Evolutionary conservation across 495 filamentous ascomycete species (phyloP), one percentile per base, ranked within the genome.

Genomic region (Annulohypoxylon bovei): DNA sequence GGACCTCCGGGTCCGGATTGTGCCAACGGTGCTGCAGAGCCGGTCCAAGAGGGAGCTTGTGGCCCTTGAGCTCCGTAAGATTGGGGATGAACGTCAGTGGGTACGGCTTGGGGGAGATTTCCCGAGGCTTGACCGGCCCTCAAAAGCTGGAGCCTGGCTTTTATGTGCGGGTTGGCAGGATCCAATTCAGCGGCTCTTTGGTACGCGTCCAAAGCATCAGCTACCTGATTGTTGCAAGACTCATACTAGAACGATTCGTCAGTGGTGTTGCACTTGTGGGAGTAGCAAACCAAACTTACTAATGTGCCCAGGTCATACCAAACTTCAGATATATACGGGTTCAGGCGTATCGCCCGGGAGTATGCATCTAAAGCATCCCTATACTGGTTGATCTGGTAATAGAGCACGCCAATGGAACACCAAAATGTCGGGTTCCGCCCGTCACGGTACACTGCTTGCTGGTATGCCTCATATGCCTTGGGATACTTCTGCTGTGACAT

Each of bases 321-420:
- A 40, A 99, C 95, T 79, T 99, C 95, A 4, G 95, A 98, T 69
- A 99, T 99, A 84, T 96, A 97, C 1, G 95, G 95, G 77, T 98
- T 99, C 75, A 99, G 83, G 64, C 95, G 93, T 74, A 99, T 99
- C 44, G 95, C 95, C 66, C 95, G 93, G 71, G 94, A 97, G 81
- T 99, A 99, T 67, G 95, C 95, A 86, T 99, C 95, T 54, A 99
- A 88, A 16, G 95, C 95, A 84, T 99, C 95, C 54, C 95, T 90
- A 79, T 99, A 99, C 84, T 99, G 95, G 78, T 99, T 99, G 83
- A 99, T 99, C 81, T 99, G 95, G 82, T 98, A 99, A 77, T 99
- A 99, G 37, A 99, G 88, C 16, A 99, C 95, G 76, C 95, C 95
- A 77, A 99, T 99, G 22, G 95, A 99, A 83, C 96, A 98, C 95